Base-by-base conservation (phyloP, 2,329 filamentous ascomycete genomes). In the Neoascochyta sp. region DNA sequence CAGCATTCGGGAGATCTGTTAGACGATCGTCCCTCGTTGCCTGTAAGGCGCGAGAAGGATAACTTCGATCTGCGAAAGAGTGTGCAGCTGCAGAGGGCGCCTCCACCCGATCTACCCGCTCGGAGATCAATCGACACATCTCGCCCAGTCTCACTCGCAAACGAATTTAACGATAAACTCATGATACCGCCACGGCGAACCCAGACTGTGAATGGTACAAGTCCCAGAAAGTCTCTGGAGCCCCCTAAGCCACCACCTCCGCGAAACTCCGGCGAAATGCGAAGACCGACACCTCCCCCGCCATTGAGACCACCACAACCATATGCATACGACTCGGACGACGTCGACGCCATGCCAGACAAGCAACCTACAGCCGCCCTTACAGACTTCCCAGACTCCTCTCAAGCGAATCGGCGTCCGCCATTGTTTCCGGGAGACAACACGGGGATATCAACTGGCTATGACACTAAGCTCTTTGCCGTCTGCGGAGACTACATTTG, bases 401-500 rank as follows among this genome's bases (percentile, higher is more conserved):
- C 87, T 2, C 81, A 83, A 44, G 78, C 86, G 2, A 98, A 95
- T 55, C 79, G 92, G 27, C 77, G 88, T 27, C 83, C 86, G 10
- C 92, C 92, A 0, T 75, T 75, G 29, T 79, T 86, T 47, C 83
- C 80, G 47, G 74, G 80, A 22, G 82, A 84, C 0, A 75, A 76
- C n/a, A 74, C 74, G 29, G 84, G 90, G 42, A 89, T 98, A 34
- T 66, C 75, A 16, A 89, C 85, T 3, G 88, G 86, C 49, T 92
- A 94, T 47, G 92, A 96, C 42, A 85, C 86, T 4, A 81, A 87
- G 22, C 70, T 88, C 16, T 81, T 95, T 54, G 89, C 92, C 41
- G 80, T 94, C 3, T 95, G 86, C 56, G 92, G 92, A 6, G 82
- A 89, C 43, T 81, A 83, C 45, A 80, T 92, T 6, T 95, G 87